Evolutionary conservation across 805 yeast species (phyloP).

Genomic region (Wickerhamiella azyma): DNA sequence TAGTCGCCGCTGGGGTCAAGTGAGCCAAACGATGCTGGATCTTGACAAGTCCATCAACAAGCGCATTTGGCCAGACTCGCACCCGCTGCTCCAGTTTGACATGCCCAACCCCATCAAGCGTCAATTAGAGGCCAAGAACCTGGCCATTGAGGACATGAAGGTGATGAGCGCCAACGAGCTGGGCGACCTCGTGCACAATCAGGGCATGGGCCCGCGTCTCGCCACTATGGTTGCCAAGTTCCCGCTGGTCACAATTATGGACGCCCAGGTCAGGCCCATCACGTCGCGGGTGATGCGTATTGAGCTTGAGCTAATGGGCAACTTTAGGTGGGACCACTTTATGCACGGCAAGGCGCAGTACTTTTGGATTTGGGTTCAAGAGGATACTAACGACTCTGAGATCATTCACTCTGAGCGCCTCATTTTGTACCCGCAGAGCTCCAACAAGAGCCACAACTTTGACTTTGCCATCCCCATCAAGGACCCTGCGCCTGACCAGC

Average conservation of each 20-base stretch:
- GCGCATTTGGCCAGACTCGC: conserved; percentile 78
- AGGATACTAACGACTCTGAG: conserved; percentile 60
- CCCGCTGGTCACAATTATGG: conserved; percentile 53
- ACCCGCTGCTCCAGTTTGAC: conserved; percentile 81
- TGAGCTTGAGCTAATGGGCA: conserved; percentile 54
- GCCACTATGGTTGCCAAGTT: conserved; percentile 51
- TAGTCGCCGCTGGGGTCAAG: conserved; percentile 81
- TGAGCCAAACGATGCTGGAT: conserved; percentile 59
- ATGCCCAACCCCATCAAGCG: conserved; percentile 36
- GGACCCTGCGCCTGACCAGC: conserved; percentile 83
- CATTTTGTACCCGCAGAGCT: conserved; percentile 46
- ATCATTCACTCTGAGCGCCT: conserved; percentile 75
- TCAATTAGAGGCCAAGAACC: conserved; percentile 40
- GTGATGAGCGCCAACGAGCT: conserved; percentile 63
- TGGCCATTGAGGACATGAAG: conserved; percentile 48
- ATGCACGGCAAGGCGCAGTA: conserved; percentile 73
- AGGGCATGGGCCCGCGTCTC: conserved; percentile 52
- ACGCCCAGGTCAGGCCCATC: conserved; percentile 77
- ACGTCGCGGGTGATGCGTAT: conserved; percentile 77
- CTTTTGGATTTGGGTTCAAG: conserved; percentile 80
- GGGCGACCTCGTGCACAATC: conserved; percentile 82
- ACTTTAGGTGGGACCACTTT: conserved; percentile 73
- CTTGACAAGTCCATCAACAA: conserved; percentile 78
- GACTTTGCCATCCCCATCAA: conserved; percentile 87
- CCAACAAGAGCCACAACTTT: conserved; percentile 47